Conservation (phyloP, 2,329 filamentous ascomycete genomes). For the Ambrosiella cleistominuta region DNA sequence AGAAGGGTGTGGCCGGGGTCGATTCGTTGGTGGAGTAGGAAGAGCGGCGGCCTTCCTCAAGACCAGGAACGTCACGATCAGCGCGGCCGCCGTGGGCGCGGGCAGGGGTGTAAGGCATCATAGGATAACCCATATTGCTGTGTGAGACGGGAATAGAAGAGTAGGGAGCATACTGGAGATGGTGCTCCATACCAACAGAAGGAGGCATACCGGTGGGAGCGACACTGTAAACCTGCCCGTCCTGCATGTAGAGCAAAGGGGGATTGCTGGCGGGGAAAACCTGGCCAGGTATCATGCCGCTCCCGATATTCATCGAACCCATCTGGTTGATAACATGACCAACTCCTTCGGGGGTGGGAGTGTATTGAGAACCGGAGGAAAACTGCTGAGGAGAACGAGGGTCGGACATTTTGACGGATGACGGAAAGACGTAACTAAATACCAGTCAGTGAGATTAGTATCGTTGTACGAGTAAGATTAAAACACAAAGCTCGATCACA, state of each 20-base stretch:
- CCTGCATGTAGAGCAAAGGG: conserved; percentile 18
- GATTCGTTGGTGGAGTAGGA: conserved; percentile 54
- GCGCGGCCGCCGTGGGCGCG: conserved; percentile 31
- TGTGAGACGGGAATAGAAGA: conserved; percentile 18
- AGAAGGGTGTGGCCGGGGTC: conserved; percentile 47
- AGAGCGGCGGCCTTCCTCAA: conserved; percentile 44
- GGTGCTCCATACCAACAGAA: not conserved
- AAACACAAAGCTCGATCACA: too few species aligned
- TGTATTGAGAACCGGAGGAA: not conserved
- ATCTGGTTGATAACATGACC: conserved; percentile 12
- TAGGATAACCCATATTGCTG: conserved; percentile 20
- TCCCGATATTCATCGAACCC: conserved; percentile 20
- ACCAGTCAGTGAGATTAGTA: not conserved
- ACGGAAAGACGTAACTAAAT: not conserved
- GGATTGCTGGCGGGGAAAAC: conserved; percentile 7
- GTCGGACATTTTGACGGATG: not conserved
- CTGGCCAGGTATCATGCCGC: conserved; percentile 12
- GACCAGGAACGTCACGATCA: conserved; percentile 35
- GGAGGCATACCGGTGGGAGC: conserved; percentile 4
- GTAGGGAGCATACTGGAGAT: conserved; percentile 1
- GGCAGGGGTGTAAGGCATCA: conserved; percentile 37
- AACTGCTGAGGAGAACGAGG: not conserved
- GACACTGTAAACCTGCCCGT: conserved; percentile 24
- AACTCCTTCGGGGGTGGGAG: conserved; percentile 1
- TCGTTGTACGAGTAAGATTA: too few species aligned